Evolutionary conservation across 2,329 filamentous ascomycete species (phyloP).

Genomic region (Epichloe glyceriae): DNA sequence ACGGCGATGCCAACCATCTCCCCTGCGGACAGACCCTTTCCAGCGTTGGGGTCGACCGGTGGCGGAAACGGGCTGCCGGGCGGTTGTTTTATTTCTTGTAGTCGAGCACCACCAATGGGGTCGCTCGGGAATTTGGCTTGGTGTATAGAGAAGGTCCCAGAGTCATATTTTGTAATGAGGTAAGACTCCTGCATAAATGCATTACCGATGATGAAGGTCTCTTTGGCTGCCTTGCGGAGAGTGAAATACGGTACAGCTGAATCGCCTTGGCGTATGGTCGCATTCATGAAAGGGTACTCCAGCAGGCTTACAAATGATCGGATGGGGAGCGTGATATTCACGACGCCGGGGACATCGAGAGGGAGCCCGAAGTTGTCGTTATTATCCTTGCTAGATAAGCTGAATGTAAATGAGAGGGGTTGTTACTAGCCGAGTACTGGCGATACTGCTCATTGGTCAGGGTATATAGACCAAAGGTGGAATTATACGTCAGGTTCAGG

Average conservation of each 20-base stretch:
- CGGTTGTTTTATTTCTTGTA: slow-evolving; percentile 29
- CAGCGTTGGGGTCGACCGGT: slow-evolving; percentile 13
- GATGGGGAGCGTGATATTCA: slow-evolving; percentile 42
- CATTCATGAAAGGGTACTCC: slow-evolving; percentile 35
- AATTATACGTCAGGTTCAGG: slow-evolving; percentile 54
- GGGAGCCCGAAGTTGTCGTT: slow-evolving; percentile 38
- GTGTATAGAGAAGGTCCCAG: slow-evolving; percentile 38
- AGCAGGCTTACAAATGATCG: slow-evolving; percentile 36
- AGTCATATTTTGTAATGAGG: slow-evolving; percentile 43
- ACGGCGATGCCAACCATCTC: slow-evolving; percentile 35
- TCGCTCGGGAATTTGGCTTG: slow-evolving; percentile 40
- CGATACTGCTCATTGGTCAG: slow-evolving; percentile 44
- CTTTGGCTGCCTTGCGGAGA: slow-evolving; percentile 41
- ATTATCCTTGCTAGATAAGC: slow-evolving; percentile 41
- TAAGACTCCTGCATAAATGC: slow-evolving; percentile 60
- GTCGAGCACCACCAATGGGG: slow-evolving; percentile 24
- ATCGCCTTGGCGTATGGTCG: slow-evolving; percentile 29
- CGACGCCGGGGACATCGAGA: slow-evolving; percentile 33
- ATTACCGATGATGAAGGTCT: slow-evolving; percentile 48
- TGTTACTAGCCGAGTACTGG: slow-evolving; percentile 28
- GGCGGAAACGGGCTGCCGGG: slow-evolving; percentile 34
- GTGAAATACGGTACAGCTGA: slow-evolving; percentile 50
- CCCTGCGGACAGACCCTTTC: slow-evolving; percentile 22
- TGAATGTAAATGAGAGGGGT: slow-evolving; percentile 42
- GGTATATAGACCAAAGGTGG: slow-evolving; percentile 49